Evolutionary conservation across 257 asterid genomes (phyloP).

Genomic region (Nicotiana noctiflora): DNA sequence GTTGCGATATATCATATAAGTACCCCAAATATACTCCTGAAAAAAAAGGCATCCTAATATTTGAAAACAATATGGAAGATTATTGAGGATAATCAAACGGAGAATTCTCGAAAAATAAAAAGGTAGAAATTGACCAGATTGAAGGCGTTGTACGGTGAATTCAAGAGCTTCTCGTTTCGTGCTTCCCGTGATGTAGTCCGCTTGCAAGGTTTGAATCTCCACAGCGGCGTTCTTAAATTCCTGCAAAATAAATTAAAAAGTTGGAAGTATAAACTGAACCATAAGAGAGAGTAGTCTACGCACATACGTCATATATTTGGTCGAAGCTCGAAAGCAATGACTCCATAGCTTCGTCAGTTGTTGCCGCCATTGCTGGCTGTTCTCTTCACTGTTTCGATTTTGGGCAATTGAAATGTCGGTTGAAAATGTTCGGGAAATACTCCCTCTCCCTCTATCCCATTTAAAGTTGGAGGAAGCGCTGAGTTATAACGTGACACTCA

Average conservation of each 20-base stretch:
- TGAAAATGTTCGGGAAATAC: too few relatives aligned
- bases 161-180: slow-evolving; percentile 32
- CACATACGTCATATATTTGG: slow-evolving; percentile 24
- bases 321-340: slow-evolving; percentile 27
- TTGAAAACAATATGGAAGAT: not conserved
- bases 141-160: slow-evolving; percentile 13
- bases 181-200: slow-evolving; percentile 17
- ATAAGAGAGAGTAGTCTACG: not conserved
- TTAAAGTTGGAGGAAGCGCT: not conserved
- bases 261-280: not conserved
- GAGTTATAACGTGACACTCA: not conserved
- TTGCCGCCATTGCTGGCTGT: slow-evolving; percentile 19
- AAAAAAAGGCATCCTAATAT: not conserved
- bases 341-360: slow-evolving; percentile 19
- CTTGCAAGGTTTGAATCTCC: slow-evolving; percentile 21
- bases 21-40: not conserved
- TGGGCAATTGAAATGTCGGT: not conserved
- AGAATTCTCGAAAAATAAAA: not conserved
- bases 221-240: slow-evolving; percentile 16
- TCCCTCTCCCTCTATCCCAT: not conserved
- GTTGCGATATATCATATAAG: not conserved
- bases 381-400: not conserved
- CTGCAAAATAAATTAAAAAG: slow-evolving; percentile 1
- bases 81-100: not conserved
- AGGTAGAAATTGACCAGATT: slow-evolving; percentile 19